phyloP scores from a whole-genome alignment of 495 filamentous ascomycete species.

The Cercophora samala region DNA sequence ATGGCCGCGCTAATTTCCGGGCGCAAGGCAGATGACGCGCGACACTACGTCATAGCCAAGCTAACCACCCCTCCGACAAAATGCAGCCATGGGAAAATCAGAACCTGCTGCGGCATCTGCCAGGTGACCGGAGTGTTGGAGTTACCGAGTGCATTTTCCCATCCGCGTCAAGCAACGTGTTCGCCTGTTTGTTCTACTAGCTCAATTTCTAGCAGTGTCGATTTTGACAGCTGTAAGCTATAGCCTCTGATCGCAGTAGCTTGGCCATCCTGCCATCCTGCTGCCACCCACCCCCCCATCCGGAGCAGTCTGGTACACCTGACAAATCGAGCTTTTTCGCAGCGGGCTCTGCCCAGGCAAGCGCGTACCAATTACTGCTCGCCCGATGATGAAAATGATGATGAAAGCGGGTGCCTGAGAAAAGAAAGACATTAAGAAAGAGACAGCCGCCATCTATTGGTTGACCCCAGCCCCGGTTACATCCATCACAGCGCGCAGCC shows the following conservation, averaged over 20 bases:
- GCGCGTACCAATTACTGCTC: slow-evolving; percentile 11
- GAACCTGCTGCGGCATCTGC: slow-evolving; percentile 12
- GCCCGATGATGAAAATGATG: slow-evolving; percentile 34
- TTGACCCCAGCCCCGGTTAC: slow-evolving; percentile 11
- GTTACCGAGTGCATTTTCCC: background rate
- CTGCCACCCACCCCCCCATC: background rate
- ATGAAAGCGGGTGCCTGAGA: slow-evolving; percentile 34
- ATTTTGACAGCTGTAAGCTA: background rate
- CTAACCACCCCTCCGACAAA: slow-evolving; percentile 2
- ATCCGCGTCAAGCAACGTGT: background rate
- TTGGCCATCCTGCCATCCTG: background rate
- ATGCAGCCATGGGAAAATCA: slow-evolving; percentile 3
- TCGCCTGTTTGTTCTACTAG: background rate
- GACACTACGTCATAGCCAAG: slow-evolving; percentile 22
- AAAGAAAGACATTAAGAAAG: slow-evolving; percentile 17
- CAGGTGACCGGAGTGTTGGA: background rate
- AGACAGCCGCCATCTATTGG: slow-evolving; percentile 9
- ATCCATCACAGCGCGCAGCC: slow-evolving; percentile 2
- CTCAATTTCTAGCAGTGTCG: too few species aligned
- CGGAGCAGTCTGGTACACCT: background rate
- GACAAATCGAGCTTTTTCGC: background rate
- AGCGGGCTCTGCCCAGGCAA: background rate
- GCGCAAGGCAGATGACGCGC: slow-evolving; percentile 20
- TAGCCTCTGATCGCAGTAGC: slow-evolving; percentile 1
- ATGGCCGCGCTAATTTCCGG: slow-evolving; percentile 17